Percentiles rank a stretch among this genome's conserved stretches.
phyloP scores from a whole-genome alignment of 805 yeast genomes.

The Candida alai region DNA sequence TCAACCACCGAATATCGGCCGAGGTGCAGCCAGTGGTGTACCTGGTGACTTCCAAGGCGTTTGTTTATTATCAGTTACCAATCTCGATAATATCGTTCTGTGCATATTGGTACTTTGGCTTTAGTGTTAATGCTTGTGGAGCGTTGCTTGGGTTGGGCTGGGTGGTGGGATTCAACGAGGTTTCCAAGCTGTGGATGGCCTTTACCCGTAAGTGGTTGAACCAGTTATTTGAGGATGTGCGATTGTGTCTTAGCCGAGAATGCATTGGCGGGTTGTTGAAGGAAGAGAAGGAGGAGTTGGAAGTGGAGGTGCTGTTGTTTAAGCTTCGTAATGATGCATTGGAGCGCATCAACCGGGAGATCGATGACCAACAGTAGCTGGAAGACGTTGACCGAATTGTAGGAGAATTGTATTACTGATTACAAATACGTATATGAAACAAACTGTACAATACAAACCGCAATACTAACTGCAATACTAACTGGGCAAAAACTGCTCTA shows the following conservation, averaged over 20 bases:
- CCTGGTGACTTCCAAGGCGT: conserved; percentile 23
- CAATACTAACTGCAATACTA: too few relatives aligned
- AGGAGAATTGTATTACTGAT: too few relatives aligned
- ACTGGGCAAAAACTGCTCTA: too few relatives aligned
- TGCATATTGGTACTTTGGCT: conserved; percentile 32
- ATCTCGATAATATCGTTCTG: conserved; percentile 26
- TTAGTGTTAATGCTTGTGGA: conserved; percentile 26
- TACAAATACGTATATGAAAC: too few relatives aligned
- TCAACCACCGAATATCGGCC: conserved; percentile 21
- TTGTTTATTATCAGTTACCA: conserved; percentile 37
- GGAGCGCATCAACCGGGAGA: not conserved
- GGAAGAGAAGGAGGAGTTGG: conserved; percentile 23
- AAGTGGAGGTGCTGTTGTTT: not conserved
- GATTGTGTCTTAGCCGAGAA: conserved; percentile 29
- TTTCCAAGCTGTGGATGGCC: conserved; percentile 32
- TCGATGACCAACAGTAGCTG: too few relatives aligned
- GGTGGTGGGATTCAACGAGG: conserved; percentile 40
- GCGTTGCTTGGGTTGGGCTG: conserved; percentile 37
- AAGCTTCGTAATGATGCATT: conserved; percentile 2
- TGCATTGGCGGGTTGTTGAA: conserved; percentile 37
- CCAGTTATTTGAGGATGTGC: conserved; percentile 30
- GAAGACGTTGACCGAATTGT: too few relatives aligned
- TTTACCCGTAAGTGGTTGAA: conserved; percentile 27
- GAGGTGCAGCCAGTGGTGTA: conserved; percentile 39
- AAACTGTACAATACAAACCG: too few relatives aligned